phyloP scores from a whole-genome alignment of 305 asterid species.

The Fraxinus albicans region DNA sequence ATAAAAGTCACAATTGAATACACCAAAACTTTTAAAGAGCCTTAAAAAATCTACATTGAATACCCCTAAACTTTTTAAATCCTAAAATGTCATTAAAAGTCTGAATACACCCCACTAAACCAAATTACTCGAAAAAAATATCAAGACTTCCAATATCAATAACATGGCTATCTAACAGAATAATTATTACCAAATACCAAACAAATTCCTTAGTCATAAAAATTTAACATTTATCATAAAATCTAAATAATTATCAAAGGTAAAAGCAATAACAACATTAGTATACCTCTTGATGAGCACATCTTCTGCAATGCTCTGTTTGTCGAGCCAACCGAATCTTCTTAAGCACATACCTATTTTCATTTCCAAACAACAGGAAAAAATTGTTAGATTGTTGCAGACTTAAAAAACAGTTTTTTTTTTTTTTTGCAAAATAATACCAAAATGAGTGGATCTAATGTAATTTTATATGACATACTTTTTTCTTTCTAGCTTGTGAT shows the following conservation, averaged over 20 bases:
- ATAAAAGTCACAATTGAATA: no score
- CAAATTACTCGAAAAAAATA: background rate
- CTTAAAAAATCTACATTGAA: no score
- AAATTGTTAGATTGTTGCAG: background rate
- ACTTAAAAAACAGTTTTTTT: background rate
- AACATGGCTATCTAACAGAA: background rate
- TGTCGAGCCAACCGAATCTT: conserved; percentile 96
- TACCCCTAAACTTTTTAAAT: no score
- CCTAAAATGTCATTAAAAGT: no score
- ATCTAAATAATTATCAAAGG: background rate
- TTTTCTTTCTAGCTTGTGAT: conserved; percentile 80
- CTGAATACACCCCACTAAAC: no score
- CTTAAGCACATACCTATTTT: conserved; percentile 76
- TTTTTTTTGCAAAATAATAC: background rate
- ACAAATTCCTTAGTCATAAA: background rate
- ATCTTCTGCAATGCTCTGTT: conserved; percentile 92
- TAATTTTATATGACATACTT: conserved; percentile 42
- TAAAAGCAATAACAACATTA: conserved; percentile 16
- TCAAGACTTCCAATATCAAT: background rate
- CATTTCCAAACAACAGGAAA: conserved; percentile 28
- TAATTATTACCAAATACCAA: background rate
- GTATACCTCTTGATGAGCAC: conserved; percentile 93
- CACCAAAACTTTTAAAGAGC: no score
- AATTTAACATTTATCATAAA: background rate
- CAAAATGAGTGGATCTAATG: background rate